Base-by-base conservation (phyloP, 2,329 filamentous ascomycete species). In the Cryphonectria parasitica region DNA sequence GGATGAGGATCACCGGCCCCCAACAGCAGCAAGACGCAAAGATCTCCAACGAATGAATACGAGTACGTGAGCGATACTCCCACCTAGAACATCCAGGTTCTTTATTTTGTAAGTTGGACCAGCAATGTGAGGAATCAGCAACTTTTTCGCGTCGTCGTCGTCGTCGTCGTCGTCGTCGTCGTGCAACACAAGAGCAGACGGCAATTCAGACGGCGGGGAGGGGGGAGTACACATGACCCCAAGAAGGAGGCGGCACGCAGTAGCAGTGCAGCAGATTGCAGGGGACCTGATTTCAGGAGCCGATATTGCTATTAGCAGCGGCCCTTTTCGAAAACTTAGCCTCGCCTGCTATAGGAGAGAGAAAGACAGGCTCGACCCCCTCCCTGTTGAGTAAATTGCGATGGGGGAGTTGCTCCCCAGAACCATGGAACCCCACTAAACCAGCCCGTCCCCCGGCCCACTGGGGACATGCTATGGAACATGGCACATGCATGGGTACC, bases 351-450 rank as follows among this genome's bases (percentile, higher is more conserved):
- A 64, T 39, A 56, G 58, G 62, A 61, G 45, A 56, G n/a, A n/a
- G n/a, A 54, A 34, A 61, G 45, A 62, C 39, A 61, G 62, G 39
- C 34, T 61, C 52, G 39, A 62, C 68, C 67, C 67, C 66, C 71
- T 71, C 68, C 56, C 22, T 49, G 45, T 7, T n/a, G 22, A 54
- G 60, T 62, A 68, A 69, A 72, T 72, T 72, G 69, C 71, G 69
- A 72, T 71, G 71, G 71, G 54, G 71, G 71, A 61, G 71, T 49
- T 49, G 36, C 41, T 17, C 34, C 60, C 34, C 61, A 41, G 62
- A 8, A 19, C 28, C 43, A 25, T 31, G 11, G 25, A 58, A 19
- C 54, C 15, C 25, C 45, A 49, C 45, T 49, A 3, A n/a, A n/a
- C 22, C 45, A 49, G 7, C 45, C 45, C 22, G 34, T 2, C 7